Base-by-base conservation (phyloP, 208 protist species). In the Leishmania aethiopica region DNA sequence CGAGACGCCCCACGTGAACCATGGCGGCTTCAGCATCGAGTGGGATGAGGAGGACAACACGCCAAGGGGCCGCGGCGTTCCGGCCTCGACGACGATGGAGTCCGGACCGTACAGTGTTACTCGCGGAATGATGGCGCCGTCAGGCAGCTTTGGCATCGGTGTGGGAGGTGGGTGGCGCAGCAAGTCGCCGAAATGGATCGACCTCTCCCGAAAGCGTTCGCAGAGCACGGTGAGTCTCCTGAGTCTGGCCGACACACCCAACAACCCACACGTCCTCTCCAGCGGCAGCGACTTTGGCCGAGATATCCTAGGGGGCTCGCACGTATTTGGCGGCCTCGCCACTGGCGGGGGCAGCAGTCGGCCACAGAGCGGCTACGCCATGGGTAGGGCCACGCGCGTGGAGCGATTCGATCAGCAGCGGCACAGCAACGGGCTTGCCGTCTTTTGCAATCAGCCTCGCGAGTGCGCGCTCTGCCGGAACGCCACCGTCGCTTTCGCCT, bases 401-500 rank as follows among this genome's bases (percentile, higher is more conserved):
- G 53, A 72, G 32, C 67, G 77, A 35, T 70, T 74, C 4, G 55
- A 81, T 35, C 72, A 77, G 57, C 62, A 51, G 60, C 42, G 45
- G 28, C 60, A 47, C 42, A n/a, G 49, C 77, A 76, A 85, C 77
- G 82, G 82, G 37, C 82, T 93, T 40, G 89, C 88, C 1, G 83
- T 77, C 10, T 95, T 95, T 70, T 85, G 40, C 53, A 88, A 89
- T 71, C 75, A 81, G 45, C 84, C 84, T 32, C 77, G 89, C 51
- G 92, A 91, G 84, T 95, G 92, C 66, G 77, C 74, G 47, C 75
- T 82, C 66, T 95, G 92, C 70, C 83, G 82, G n/a, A 84, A 62
- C 62, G 40, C 85, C 67, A 84, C 78, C 19, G 89, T 93, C 40
- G 79, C 86, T 32, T 90, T 91, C 62, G 71, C 57, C n/a, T 93